phyloP scores from a whole-genome alignment of 2,329 filamentous ascomycete species.

The Niveomyces coronatus region DNA sequence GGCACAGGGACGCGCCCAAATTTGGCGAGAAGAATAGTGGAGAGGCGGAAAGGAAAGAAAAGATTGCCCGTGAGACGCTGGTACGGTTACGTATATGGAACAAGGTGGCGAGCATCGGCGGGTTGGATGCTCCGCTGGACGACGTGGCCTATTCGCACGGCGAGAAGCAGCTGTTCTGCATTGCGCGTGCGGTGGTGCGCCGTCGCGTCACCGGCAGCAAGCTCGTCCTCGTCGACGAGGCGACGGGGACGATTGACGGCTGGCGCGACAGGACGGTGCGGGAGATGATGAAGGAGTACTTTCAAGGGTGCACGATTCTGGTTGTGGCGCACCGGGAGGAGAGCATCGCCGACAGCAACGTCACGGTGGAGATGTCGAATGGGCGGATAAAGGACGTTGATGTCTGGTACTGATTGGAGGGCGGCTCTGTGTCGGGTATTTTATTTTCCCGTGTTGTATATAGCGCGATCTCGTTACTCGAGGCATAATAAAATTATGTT shows the following conservation, averaged over 20 bases:
- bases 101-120: not conserved
- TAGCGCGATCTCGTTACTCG: no score
- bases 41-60: not conserved
- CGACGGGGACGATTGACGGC: not conserved
- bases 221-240: slow-evolving; percentile 5
- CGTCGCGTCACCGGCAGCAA: not conserved
- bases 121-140: not conserved
- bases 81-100: slow-evolving; percentile 1
- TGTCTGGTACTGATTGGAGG: not conserved
- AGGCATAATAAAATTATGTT: no score
- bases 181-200: slow-evolving; percentile 3
- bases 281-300: slow-evolving; percentile 4
- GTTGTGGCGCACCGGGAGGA: slow-evolving; percentile 4
- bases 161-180: slow-evolving; percentile 6
- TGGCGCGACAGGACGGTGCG: not conserved
- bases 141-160: slow-evolving; percentile 1
- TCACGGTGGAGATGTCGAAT: not conserved
- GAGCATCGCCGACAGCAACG: not conserved
- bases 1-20: not conserved
- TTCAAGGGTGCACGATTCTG: slow-evolving; percentile 1
- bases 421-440: not conserved
- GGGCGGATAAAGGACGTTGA: not conserved
- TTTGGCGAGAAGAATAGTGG: not conserved
- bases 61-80: not conserved
- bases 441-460: no score